These are phyloP conservation scores for Echeveria elegans DNA, from an alignment of 164 flowering plant genomes.

Conservation along the genomic window DNA sequence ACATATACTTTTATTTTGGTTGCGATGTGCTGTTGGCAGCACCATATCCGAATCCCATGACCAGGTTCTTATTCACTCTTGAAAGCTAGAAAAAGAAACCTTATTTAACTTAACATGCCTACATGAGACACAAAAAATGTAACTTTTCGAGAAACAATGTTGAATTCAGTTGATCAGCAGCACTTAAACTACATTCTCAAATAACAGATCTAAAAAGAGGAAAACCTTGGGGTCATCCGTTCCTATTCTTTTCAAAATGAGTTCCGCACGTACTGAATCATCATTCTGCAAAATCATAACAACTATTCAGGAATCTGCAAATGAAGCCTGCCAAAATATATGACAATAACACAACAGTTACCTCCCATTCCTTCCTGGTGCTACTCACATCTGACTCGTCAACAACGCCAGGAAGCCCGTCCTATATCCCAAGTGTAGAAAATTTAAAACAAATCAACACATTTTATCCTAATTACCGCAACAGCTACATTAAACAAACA, in stretches of 20 bases:
- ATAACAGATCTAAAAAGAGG: neutral
- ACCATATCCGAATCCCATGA: too few species aligned
- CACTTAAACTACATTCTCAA: neutral
- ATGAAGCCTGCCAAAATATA: neutral
- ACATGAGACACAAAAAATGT: neutral
- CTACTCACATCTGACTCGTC: slow-evolving; percentile 14
- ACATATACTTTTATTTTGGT: too few species aligned
- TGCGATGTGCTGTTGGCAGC: too few species aligned
- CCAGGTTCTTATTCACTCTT: too few species aligned
- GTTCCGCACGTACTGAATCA: neutral
- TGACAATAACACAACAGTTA: slow-evolving; percentile 9
- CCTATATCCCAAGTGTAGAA: slow-evolving; percentile 16
- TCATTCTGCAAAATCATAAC: neutral
- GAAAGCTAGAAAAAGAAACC: neutral
- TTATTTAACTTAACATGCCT: too few species aligned
- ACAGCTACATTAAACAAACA: neutral
- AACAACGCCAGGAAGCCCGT: slow-evolving; percentile 11
- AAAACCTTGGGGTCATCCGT: neutral
- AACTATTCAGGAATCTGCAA: neutral
- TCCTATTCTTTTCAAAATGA: neutral
- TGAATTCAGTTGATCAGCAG: neutral
- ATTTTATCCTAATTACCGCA: neutral
- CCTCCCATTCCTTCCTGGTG: slow-evolving; percentile 23
- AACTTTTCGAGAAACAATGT: neutral
- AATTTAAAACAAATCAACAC: neutral